A percentile compares a stretch with the other conserved stretches of the same genome.
Conservation (phyloP, 2,329 filamentous ascomycete genomes). For the Ophioceras dolichostomum region DNA sequence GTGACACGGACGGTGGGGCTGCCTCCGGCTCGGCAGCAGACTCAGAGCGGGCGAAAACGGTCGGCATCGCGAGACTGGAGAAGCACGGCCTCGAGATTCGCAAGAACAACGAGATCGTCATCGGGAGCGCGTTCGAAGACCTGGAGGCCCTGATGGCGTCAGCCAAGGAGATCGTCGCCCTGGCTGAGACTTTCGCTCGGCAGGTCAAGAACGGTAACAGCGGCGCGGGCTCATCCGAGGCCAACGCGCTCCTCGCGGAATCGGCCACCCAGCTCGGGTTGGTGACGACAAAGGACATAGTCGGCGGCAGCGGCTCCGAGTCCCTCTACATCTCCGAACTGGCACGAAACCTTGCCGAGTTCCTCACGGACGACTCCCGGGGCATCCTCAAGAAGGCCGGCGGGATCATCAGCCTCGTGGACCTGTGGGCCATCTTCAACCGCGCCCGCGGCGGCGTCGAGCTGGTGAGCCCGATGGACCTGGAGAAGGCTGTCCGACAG, state of each 20-base stretch:
- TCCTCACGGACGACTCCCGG: slow-evolving; percentile 71
- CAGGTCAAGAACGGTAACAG: slow-evolving; percentile 50
- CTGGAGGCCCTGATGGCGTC: slow-evolving; percentile 95
- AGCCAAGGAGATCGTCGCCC: slow-evolving; percentile 86
- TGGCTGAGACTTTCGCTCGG: slow-evolving; percentile 76
- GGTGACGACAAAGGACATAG: slow-evolving; percentile 90
- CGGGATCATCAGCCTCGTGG: slow-evolving; percentile 80
- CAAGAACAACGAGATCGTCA: slow-evolving; percentile 86
- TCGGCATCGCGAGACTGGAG: slow-evolving; percentile 87
- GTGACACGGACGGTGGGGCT: slow-evolving; percentile 19
- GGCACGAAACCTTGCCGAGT: slow-evolving; percentile 75
- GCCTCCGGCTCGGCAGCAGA: slow-evolving; percentile 1
- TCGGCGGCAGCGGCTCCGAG: slow-evolving; percentile 56
- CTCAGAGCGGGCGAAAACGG: slow-evolving; percentile 41
- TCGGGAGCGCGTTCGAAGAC: slow-evolving; percentile 91
- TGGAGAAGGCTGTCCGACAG: slow-evolving; percentile 75
- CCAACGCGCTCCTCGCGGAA: slow-evolving; percentile 64
- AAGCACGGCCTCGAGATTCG: slow-evolving; percentile 71
- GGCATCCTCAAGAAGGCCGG: slow-evolving; percentile 69
- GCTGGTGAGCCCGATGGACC: slow-evolving; percentile 81
- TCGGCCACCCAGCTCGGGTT: slow-evolving; percentile 76
- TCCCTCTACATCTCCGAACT: slow-evolving; percentile 83
- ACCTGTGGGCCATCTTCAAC: slow-evolving; percentile 93
- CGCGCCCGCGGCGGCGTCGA: slow-evolving; percentile 86
- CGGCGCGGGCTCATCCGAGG: slow-evolving; percentile 50